A percentile compares a stretch with the other conserved stretches of the same genome.
Evolutionary conservation across 768 basidiomycete genomes (phyloP).

Genomic region (Sporobolomyces pararoseus): DNA sequence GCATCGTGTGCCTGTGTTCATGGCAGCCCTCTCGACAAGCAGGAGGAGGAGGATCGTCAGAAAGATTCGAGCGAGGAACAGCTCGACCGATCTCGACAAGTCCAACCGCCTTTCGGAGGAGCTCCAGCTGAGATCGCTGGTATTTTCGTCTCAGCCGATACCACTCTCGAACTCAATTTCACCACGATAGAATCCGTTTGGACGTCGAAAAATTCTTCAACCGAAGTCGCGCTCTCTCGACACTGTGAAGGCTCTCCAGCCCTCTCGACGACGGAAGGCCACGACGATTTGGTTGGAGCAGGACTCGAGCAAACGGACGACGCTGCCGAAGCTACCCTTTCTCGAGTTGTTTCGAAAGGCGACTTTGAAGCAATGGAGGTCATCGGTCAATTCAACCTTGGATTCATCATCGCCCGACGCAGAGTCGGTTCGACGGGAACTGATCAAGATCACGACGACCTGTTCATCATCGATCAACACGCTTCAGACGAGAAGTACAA

Average conservation of each 20-base stretch:
- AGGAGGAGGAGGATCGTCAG: neutral
- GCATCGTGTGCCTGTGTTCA: slow-evolving; percentile 26
- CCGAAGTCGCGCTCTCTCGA: neutral
- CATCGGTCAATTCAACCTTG: slow-evolving; percentile 90
- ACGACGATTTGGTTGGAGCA: slow-evolving; percentile 18
- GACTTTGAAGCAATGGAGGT: slow-evolving; percentile 83
- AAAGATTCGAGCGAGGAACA: neutral
- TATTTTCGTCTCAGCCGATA: slow-evolving; percentile 18
- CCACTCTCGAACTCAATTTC: slow-evolving; percentile 25
- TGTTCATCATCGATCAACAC: slow-evolving; percentile 96
- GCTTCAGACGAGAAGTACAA: slow-evolving; percentile 98
- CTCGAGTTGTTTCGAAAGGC: slow-evolving; percentile 76
- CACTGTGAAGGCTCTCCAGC: neutral
- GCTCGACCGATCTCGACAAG: neutral
- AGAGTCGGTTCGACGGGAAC: slow-evolving; percentile 38
- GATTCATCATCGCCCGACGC: slow-evolving; percentile 83
- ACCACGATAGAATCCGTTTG: slow-evolving; percentile 11
- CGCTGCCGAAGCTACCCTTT: slow-evolving; percentile 63
- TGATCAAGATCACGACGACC: slow-evolving; percentile 57
- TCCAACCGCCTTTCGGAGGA: slow-evolving; percentile 4
- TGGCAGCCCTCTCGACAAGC: slow-evolving; percentile 1
- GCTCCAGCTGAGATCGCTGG: slow-evolving; percentile 30
- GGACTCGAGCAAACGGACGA: slow-evolving; percentile 42
- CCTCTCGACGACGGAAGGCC: too few species aligned
- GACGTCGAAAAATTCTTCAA: neutral